Percentiles rank a stretch among this genome's conserved stretches.
Evolutionary conservation across 2,329 filamentous ascomycete genomes (phyloP).

Genomic region (Neurospora crassa): DNA sequence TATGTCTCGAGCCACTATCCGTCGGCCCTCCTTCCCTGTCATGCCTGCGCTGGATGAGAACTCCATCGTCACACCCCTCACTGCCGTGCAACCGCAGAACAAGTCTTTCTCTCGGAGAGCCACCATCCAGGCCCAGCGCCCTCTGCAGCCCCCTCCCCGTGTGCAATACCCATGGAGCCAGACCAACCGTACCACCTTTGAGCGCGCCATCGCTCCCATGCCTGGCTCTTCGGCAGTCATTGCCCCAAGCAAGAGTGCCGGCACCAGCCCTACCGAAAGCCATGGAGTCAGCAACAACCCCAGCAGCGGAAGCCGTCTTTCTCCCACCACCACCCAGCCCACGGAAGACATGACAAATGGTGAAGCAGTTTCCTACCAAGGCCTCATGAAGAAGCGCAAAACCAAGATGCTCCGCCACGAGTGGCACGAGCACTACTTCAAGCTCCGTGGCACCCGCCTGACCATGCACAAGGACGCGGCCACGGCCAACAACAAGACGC

Average conservation of each 20-base stretch:
- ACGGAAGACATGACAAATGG: slow-evolving; percentile 25
- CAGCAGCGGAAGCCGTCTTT: slow-evolving; percentile 22
- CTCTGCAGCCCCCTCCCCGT: slow-evolving; percentile 43
- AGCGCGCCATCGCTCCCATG: slow-evolving; percentile 33
- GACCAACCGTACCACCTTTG: slow-evolving; percentile 33
- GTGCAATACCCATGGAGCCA: slow-evolving; percentile 48
- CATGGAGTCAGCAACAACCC: slow-evolving; percentile 11
- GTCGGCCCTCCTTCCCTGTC: slow-evolving; percentile 58
- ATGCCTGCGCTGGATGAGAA: slow-evolving; percentile 64
- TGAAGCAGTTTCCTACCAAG: slow-evolving; percentile 59
- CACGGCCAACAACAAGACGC: slow-evolving; percentile 44
- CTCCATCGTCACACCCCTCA: slow-evolving; percentile 22
- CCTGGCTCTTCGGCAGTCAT: slow-evolving; percentile 15
- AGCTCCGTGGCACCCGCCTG: slow-evolving; percentile 64
- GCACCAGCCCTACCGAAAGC: slow-evolving; percentile 15
- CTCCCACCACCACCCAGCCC: slow-evolving; percentile 21
- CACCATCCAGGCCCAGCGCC: slow-evolving; percentile 27
- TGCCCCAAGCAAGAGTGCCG: slow-evolving; percentile 7
- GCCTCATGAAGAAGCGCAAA: slow-evolving; percentile 91
- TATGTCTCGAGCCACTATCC: slow-evolving; percentile 45
- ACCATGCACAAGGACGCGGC: slow-evolving; percentile 62
- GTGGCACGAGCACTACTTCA: slow-evolving; percentile 89
- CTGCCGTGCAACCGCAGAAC: slow-evolving; percentile 20
- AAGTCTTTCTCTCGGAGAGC: slow-evolving; percentile 27
- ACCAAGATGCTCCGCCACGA: slow-evolving; percentile 83